Percentiles rank a stretch among this genome's conserved stretches.
phyloP scores from a whole-genome alignment of 2,329 filamentous ascomycete species.

The Pseudonectria buxi region DNA sequence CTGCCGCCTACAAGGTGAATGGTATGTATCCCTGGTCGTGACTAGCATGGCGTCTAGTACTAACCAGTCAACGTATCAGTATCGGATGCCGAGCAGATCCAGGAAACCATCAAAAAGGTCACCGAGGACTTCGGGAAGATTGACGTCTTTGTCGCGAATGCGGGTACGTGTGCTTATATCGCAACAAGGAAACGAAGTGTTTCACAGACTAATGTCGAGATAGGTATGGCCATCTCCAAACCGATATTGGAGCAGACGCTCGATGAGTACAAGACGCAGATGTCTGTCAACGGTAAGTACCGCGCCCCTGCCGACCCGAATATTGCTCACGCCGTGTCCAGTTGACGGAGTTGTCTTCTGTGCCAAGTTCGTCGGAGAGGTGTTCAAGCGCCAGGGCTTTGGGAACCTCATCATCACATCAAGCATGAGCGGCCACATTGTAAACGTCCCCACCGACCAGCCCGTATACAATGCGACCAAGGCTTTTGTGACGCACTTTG shows the following conservation, averaged over 20 bases:
- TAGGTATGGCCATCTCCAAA: constrained; percentile 45
- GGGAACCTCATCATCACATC: constrained; percentile 46
- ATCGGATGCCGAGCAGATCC: constrained; percentile 28
- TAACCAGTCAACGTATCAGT: no score
- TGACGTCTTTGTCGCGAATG: constrained; percentile 20
- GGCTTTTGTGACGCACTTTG: constrained; percentile 47
- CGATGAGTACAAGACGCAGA: constrained; percentile 43
- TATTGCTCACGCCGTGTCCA: neutral
- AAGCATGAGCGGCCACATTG: constrained; percentile 41
- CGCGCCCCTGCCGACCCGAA: constrained; percentile 11
- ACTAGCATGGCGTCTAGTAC: no score
- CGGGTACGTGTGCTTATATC: constrained; percentile 25
- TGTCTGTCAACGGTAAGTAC: constrained; percentile 46
- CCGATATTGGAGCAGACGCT: constrained; percentile 47
- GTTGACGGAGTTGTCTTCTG: constrained; percentile 41
- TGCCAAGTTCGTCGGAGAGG: constrained; percentile 36
- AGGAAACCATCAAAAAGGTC: constrained; percentile 9
- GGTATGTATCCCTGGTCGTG: constrained; percentile 13
- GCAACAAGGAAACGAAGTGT: constrained; percentile 31
- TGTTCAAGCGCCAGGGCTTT: constrained; percentile 36
- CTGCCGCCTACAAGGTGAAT: constrained; percentile 37
- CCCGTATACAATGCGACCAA: constrained; percentile 50
- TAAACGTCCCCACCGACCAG: constrained; percentile 45
- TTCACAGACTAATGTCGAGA: constrained; percentile 31
- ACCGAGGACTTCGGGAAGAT: constrained; percentile 19